Base-by-base conservation (phyloP, 495 filamentous ascomycete species). In the Chaetomium fimeti region DNA sequence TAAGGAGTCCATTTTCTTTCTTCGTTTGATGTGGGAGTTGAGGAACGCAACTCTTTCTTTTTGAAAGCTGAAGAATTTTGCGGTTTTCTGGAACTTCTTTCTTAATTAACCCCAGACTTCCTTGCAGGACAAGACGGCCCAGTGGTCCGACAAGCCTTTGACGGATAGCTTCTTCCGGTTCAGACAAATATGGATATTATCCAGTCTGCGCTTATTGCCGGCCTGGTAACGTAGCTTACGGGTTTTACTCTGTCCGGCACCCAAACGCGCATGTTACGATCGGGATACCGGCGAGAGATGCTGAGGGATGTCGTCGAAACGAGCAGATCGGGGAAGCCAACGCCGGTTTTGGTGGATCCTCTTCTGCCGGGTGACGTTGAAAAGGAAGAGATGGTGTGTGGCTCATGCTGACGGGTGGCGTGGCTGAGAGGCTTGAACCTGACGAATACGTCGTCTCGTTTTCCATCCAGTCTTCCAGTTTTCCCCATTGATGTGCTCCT, bases 141-240 rank as follows among this genome's bases (percentile, higher is more conserved):
- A 20, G 20, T 49, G 47, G 48, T 52, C 48, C 48, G 48, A 52
- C 48, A 13, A 24, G 24, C 24, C 48, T 24, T 11, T 11, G 18
- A 18, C 8, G 45, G 20, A 3, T 20, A 49, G 45, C 4, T 20
- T 20, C 45, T 24, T 52, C 48, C 48, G 48, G 22, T 52, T 27
- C 7, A 49, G 45, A 36, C 32, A 52, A 52, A 52, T 52, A 27
- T 52, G 24, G 22, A 27, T 27, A 52, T 52, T 52, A 52, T 52
- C 48, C 45, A 49, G 48, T 11, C 48, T 16, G 12, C 22, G 48
- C 24, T 9, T 52, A 18, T 18, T 52, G 48, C 48, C 48, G 48
- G 25, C 24, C 12, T 20, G 32, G 43, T 49, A 24, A 49, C 47
- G 47, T 49, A 49, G 16, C 16, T 1, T 47, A 47, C 32, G 32